phyloP scores from a whole-genome alignment of 108 stramenopile genomes.

The Cyclostephanos invisitatus region DNA sequence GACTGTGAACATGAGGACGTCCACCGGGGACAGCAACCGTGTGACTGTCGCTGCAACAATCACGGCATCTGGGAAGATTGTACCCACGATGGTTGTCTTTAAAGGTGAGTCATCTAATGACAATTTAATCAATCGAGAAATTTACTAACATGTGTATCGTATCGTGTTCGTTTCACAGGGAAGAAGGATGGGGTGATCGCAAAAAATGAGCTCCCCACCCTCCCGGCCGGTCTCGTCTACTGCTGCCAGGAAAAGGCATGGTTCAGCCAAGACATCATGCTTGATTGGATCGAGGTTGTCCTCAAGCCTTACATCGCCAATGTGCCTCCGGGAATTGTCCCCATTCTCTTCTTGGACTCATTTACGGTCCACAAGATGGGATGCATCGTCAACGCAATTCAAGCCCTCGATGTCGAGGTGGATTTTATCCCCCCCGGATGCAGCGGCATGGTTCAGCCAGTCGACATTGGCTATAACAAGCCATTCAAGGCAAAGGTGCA shows the following conservation, averaged over 20 bases:
- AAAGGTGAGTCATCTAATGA: too few relatives aligned
- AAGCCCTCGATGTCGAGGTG: constrained; percentile 25
- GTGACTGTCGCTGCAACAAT: constrained; percentile 9
- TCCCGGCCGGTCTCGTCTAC: background rate
- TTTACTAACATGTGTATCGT: too few relatives aligned
- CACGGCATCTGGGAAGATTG: constrained; percentile 1
- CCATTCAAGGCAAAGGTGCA: constrained; percentile 14
- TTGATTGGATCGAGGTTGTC: background rate
- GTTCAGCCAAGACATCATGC: constrained; percentile 9
- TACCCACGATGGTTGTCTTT: too few relatives aligned
- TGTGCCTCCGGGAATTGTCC: constrained; percentile 14
- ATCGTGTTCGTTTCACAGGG: too few relatives aligned
- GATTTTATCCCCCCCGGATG: constrained; percentile 22
- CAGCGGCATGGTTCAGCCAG: constrained; percentile 20
- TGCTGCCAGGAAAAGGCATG: constrained; percentile 9
- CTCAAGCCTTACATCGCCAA: background rate
- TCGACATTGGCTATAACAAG: constrained; percentile 27
- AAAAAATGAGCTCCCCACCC: background rate
- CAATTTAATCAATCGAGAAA: too few relatives aligned
- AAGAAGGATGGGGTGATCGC: too few relatives aligned
- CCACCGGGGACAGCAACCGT: constrained; percentile 2
- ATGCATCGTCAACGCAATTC: constrained; percentile 1
- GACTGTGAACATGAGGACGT: constrained; percentile 5
- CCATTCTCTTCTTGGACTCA: constrained; percentile 24
- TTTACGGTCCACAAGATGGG: constrained; percentile 27